These are phyloP conservation scores for Lepidium aucheri DNA, from an alignment of 345 rosid genomes.

Conservation along the genomic window DNA sequence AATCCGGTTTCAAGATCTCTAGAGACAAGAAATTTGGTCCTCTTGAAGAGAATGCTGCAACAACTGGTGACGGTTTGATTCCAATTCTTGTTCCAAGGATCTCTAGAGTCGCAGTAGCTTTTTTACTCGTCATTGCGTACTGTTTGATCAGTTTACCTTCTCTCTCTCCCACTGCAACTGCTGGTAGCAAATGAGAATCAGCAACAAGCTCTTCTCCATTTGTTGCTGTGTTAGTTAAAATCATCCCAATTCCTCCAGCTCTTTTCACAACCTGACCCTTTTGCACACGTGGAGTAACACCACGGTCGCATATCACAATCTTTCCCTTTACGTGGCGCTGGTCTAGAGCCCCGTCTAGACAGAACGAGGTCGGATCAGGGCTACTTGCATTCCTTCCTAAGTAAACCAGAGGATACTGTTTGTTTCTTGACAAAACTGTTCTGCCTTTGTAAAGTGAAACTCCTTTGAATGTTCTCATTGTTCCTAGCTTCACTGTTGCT, in stretches of 20 bases:
- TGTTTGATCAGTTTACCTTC: slow-evolving; percentile 65
- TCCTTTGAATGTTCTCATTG: slow-evolving; percentile 32
- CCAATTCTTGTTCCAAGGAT: slow-evolving; percentile 53
- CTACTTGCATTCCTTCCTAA: slow-evolving; percentile 44
- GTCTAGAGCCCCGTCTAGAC: slow-evolving; percentile 54
- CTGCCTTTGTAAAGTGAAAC: slow-evolving; percentile 60
- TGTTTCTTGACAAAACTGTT: slow-evolving; percentile 20
- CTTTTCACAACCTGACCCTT: slow-evolving; percentile 60
- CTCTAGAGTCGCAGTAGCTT: slow-evolving; percentile 42
- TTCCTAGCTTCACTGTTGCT: slow-evolving; percentile 47
- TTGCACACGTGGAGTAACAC: slow-evolving; percentile 51
- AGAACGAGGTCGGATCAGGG: slow-evolving; percentile 49
- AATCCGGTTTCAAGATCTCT: slow-evolving; percentile 64
- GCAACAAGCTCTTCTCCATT: slow-evolving; percentile 95
- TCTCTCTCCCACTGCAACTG: slow-evolving; percentile 70
- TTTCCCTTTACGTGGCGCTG: slow-evolving; percentile 43
- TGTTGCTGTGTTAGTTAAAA: slow-evolving; percentile 50
- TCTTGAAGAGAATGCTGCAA: slow-evolving; percentile 71
- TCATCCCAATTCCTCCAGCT: slow-evolving; percentile 67
- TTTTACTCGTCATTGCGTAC: slow-evolving; percentile 36
- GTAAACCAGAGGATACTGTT: slow-evolving; percentile 55
- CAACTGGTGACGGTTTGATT: slow-evolving; percentile 59
- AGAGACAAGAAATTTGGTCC: slow-evolving; percentile 55
- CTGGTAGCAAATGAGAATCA: slow-evolving; percentile 76
- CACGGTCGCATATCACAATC: slow-evolving; percentile 71